Evolutionary conservation across 169 alveolate genomes (phyloP).

Genomic region (Blepharisma undulans): DNA sequence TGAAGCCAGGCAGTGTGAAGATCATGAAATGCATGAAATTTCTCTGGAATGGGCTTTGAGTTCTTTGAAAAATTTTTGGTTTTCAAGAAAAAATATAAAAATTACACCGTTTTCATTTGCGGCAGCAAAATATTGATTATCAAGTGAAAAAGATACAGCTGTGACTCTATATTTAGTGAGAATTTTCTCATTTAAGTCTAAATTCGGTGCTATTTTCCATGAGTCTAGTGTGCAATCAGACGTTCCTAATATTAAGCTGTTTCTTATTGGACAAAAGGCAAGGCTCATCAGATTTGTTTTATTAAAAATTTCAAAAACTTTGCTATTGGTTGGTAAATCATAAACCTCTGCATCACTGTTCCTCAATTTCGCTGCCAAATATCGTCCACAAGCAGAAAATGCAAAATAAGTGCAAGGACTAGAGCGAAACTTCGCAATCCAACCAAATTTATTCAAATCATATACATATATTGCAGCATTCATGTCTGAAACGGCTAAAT

Average conservation of each 20-base stretch:
- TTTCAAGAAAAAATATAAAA: not conserved
- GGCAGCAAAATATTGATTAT: not conserved
- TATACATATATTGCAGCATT: not conserved
- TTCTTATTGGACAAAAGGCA: not conserved
- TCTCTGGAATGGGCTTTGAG: not conserved
- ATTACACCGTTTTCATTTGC: not conserved
- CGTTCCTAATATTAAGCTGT: not conserved
- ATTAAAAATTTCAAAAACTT: not conserved
- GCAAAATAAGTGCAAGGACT: not conserved
- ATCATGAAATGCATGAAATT: not conserved
- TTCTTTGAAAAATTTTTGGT: not conserved
- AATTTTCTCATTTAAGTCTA: not conserved
- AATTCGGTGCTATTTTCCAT: not conserved
- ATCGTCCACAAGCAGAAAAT: not conserved
- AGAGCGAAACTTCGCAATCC: no score
- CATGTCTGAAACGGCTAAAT: not conserved
- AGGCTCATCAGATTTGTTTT: not conserved
- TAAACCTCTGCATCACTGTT: not conserved
- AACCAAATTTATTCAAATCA: not conserved
- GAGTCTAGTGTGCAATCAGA: not conserved
- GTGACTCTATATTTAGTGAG: not conserved
- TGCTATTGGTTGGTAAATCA: not conserved
- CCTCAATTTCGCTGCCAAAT: not conserved
- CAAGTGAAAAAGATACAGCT: not conserved
- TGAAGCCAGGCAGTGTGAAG: not conserved